Base-by-base conservation (phyloP, 805 yeast species). In the Wickerhamomyces chambardii region DNA sequence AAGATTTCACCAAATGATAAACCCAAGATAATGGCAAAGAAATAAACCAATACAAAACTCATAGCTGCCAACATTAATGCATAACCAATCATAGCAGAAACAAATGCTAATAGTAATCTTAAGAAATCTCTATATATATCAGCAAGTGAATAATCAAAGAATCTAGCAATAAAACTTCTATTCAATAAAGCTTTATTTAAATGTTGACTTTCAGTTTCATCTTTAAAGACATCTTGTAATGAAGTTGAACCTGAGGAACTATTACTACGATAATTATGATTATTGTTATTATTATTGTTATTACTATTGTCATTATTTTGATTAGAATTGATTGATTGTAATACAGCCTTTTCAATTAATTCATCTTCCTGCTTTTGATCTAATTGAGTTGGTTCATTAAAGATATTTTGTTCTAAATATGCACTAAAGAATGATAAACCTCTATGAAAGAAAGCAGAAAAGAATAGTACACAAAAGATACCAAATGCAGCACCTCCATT, bases 31-130 rank as follows among this genome's bases (percentile, higher is more conserved):
- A 80, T 77, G 2, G 84, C 90, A 57, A 83, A 83, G 55, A 83
- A 78, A 45, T 83, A 83, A 1, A 75, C 58, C 31, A 80, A 45
- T 8, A 80, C 69, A 51, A 65, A 82, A 29, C 81, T 65, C 94
- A 83, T 83, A 6, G 82, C 81, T 14, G 77, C 87, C 59, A 83
- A 66, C 94, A 83, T 83, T 47, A 83, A 57, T 26, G 79, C 79
- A 50, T 77, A 83, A 11, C 82, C 78, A 33, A 83, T 51, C 66
- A 81, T 63, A 16, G 83, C 80, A 3, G 83, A 72, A 15, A 74
- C 51, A 42, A 83, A 76, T 10, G 77, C 68, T 17, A 83, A 43
- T 0, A 68, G 26, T 15, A 78, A 56, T 46, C 90, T 63, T 6
- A 79, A 62, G 4, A 68, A 31, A 56, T 83, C 86, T 51, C 78